Evolutionary conservation across 1,284 basidiomycete genomes (phyloP).

Genomic region (Apiotrichum akiyoshidainum): DNA sequence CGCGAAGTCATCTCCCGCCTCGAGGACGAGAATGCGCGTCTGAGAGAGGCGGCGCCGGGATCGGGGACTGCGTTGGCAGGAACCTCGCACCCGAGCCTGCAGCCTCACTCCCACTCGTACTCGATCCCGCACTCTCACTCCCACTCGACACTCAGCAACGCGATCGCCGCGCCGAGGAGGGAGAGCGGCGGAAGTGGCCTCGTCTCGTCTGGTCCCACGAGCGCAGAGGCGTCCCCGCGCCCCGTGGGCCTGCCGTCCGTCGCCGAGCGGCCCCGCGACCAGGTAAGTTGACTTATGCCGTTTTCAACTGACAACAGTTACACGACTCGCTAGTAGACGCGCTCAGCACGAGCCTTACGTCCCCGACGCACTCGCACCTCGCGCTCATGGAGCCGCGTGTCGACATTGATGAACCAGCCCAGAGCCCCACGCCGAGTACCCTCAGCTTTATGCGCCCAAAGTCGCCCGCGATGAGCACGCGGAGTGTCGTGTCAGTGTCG

Average conservation of each 20-base stretch:
- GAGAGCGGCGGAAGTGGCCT: background rate
- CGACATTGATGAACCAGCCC: background rate
- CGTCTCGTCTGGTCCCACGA: background rate
- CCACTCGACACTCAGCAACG: background rate
- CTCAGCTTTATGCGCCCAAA: slow-evolving; percentile 4
- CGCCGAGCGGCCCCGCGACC: background rate
- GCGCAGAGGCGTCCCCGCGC: background rate
- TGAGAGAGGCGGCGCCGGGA: slow-evolving; percentile 8
- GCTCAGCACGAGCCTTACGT: slow-evolving; percentile 15
- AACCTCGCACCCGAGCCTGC: no score
- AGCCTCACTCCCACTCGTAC: no score
- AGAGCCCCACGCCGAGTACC: background rate
- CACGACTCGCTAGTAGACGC: slow-evolving; percentile 21
- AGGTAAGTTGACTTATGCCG: background rate
- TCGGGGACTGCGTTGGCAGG: no score
- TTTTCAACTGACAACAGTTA: background rate
- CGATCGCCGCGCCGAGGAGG: background rate
- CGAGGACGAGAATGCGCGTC: slow-evolving; percentile 36
- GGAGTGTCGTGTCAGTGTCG: background rate
- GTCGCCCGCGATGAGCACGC: slow-evolving; percentile 9
- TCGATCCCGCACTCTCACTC: no score
- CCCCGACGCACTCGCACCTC: slow-evolving; percentile 5
- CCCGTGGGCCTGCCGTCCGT: slow-evolving; percentile 1
- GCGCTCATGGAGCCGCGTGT: background rate
- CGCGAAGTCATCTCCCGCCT: slow-evolving; percentile 31